phyloP scores from a whole-genome alignment of 352 stramenopile species.

The Phytophthora pistaciae region DNA sequence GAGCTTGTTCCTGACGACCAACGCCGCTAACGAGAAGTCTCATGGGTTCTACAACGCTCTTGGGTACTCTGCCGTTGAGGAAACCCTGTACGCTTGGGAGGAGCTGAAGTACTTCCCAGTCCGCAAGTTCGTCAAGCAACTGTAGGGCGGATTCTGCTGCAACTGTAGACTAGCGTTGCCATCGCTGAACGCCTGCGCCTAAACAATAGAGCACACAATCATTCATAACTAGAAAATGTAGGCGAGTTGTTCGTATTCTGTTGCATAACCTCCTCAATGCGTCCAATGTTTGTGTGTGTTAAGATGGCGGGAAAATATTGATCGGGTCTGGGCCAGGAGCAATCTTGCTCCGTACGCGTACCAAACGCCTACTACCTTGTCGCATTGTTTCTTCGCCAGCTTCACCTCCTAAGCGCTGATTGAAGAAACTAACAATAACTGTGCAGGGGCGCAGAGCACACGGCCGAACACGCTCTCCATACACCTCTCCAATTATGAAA shows the following conservation, averaged over 20 bases:
- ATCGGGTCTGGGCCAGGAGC: not conserved
- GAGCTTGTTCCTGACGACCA: slow-evolving; percentile 34
- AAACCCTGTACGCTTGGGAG: slow-evolving; percentile 18
- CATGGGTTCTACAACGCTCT: slow-evolving; percentile 33
- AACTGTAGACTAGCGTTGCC: too few species aligned
- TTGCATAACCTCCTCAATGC: too few species aligned
- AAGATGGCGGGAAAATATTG: not conserved
- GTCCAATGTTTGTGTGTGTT: not conserved
- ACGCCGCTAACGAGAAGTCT: slow-evolving; percentile 10
- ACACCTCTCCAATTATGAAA: slow-evolving; percentile 21
- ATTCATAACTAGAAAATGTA: too few species aligned
- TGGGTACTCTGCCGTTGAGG: slow-evolving; percentile 23
- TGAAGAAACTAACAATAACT: slow-evolving; percentile 10
- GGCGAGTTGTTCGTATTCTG: too few species aligned
- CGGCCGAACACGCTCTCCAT: slow-evolving; percentile 7
- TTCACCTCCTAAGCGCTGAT: slow-evolving; percentile 10
- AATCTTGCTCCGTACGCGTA: not conserved
- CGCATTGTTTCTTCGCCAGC: not conserved
- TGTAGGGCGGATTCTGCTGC: slow-evolving; percentile 7
- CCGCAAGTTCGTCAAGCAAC: slow-evolving; percentile 27
- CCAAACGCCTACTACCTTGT: not conserved
- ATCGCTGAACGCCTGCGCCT: too few species aligned
- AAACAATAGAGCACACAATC: too few species aligned
- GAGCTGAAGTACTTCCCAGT: slow-evolving; percentile 24
- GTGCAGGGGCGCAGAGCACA: slow-evolving; percentile 13